These are phyloP conservation scores for Penicillium decumbens DNA, from an alignment of 2,329 filamentous ascomycete genomes.

Conservation along the genomic window DNA sequence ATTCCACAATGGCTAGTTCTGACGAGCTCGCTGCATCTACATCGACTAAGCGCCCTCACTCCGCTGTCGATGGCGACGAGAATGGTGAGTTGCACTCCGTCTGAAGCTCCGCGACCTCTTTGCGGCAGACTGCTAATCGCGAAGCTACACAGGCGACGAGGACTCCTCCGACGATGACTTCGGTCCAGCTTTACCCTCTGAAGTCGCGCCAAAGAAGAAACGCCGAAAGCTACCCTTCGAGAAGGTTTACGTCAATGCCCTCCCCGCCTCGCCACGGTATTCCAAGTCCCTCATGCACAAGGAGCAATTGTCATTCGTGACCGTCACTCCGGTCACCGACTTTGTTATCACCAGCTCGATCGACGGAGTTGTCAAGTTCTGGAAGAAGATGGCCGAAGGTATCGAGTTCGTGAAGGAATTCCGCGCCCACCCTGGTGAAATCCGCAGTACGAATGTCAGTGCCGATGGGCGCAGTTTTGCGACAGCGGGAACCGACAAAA, in stretches of 20 bases:
- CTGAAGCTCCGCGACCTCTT: slow-evolving; percentile 9
- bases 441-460: slow-evolving; percentile 78
- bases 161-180: slow-evolving; percentile 83
- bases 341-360: slow-evolving; percentile 91
- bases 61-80: slow-evolving; percentile 50
- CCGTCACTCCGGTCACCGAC: slow-evolving; percentile 83
- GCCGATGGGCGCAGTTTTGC: slow-evolving; percentile 90
- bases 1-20: slow-evolving; percentile 27
- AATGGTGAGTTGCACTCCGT: slow-evolving; percentile 24
- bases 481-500: slow-evolving; percentile 62
- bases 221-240: slow-evolving; percentile 86
- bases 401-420: slow-evolving; percentile 99
- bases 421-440: slow-evolving; percentile 79
- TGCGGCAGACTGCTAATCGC: slow-evolving; percentile 12
- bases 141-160: slow-evolving; percentile 24
- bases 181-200: slow-evolving; percentile 81
- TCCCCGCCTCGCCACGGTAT: slow-evolving; percentile 76
- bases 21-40: slow-evolving; percentile 20
- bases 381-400: slow-evolving; percentile 88
- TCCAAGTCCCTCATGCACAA: slow-evolving; percentile 98
- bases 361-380: slow-evolving; percentile 98
- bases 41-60: slow-evolving; percentile 55
- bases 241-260: slow-evolving; percentile 86
- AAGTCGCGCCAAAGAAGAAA: slow-evolving; percentile 80
- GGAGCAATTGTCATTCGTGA: slow-evolving; percentile 84